Percentiles rank a stretch among this genome's conserved stretches.
Conservation (phyloP, 345 rosid species). For the Laguncularia racemosa region DNA sequence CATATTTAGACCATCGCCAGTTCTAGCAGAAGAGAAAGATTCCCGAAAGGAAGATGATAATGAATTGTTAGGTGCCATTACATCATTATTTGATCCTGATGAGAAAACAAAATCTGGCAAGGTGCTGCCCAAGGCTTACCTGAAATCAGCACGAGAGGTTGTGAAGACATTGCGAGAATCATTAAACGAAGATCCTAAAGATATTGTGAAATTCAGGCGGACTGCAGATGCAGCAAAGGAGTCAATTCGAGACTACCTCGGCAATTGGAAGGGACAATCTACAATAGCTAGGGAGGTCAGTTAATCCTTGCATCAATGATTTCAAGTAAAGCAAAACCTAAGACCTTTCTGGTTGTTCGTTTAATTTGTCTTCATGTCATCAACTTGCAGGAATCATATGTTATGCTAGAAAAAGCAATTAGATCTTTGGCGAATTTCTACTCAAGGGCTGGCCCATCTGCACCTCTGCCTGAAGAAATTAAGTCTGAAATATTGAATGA, state of each 20-base stretch:
- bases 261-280: constrained; percentile 72
- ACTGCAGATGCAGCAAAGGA: constrained; percentile 91
- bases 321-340: not conserved
- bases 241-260: constrained; percentile 71
- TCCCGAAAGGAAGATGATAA: constrained; percentile 27
- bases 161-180: constrained; percentile 78
- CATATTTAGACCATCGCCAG: constrained; percentile 20
- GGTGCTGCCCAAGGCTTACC: constrained; percentile 77
- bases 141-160: constrained; percentile 79
- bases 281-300: constrained; percentile 45
- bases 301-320: not conserved
- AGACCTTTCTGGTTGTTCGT: not conserved
- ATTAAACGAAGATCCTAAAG: constrained; percentile 66
- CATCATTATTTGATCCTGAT: constrained; percentile 66
- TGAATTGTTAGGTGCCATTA: constrained; percentile 54
- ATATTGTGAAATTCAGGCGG: constrained; percentile 58
- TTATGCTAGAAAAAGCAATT: constrained; percentile 67
- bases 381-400: constrained; percentile 66
- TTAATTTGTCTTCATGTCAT: not conserved
- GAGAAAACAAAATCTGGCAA: constrained; percentile 75
- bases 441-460: constrained; percentile 85
- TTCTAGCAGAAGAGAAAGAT: constrained; percentile 27
- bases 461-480: constrained; percentile 49
- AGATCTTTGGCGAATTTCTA: constrained; percentile 71
- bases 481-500: constrained; percentile 53